Evolutionary conservation across 148 eudicot species (phyloP), one percentile per base, ranked within the genome.

Genomic region (Fagopyrum tataricum): DNA sequence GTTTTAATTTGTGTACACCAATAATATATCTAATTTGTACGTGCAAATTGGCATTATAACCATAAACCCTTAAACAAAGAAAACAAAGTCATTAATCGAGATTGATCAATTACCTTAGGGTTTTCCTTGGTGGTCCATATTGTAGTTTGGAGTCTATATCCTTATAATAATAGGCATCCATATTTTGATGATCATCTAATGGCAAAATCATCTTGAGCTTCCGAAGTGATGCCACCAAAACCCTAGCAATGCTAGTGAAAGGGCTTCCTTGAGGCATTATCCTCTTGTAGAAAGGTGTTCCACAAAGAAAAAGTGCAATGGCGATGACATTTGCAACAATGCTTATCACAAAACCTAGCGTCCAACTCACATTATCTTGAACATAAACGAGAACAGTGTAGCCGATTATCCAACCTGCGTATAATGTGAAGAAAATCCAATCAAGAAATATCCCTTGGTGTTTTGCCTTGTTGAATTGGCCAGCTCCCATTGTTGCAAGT

Each of bases 291-390:
- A 81, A 43, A 11, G 40, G 74, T 21, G 76, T 78, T 20, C 89
- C 89, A 3, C 58, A 39, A 4, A 84, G 15, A 68, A 86, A 82
- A 14, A 86, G 74, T 18, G 56, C 49, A 17, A 82, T 44, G 43
- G 76, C 87, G 48, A 74, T 26, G 4, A 75, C 31, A 71, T 82
- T 84, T 0, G 86, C 81, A 48, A 46, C 84, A 18, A 80, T 74
- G 70, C 81, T 78, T 42, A 86, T 49, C 20, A 42, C 76, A 70
- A 78, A 86, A 49, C 87, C 86, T 20, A 80, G 74, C 9, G 73
- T 55, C 89, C 89, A 86, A 71, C 87, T 86, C 47, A 84, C 79
- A 72, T 72, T 86, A 7, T 81, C 86, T 73, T 86, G 80, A n/a
- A 86, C 56, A 67, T 84, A 84, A 18, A 86, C 79, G 7, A 86